A percentile compares a stretch with the other conserved stretches of the same genome.
Evolutionary conservation across 352 stramenopile species (phyloP).

Genomic region (Globisporangium canariense): DNA sequence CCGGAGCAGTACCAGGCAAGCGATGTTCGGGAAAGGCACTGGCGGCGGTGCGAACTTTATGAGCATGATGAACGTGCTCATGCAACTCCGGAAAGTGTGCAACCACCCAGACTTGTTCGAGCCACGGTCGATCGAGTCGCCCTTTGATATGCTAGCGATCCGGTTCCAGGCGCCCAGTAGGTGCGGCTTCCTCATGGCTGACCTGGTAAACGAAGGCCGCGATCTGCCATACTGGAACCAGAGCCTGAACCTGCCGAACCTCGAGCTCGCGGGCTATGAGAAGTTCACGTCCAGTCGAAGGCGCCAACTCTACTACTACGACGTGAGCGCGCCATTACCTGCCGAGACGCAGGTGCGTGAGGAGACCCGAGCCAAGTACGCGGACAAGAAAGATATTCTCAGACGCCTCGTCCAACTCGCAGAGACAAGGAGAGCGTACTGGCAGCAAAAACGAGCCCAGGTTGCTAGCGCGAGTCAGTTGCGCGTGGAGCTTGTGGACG

Average conservation of each 20-base stretch:
- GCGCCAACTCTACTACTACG: slow-evolving; percentile 44
- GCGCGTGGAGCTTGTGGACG: slow-evolving; percentile 29
- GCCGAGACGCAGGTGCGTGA: slow-evolving; percentile 22
- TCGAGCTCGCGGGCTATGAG: slow-evolving; percentile 34
- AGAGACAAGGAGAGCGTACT: slow-evolving; percentile 30
- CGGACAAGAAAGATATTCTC: slow-evolving; percentile 37
- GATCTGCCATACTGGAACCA: slow-evolving; percentile 38
- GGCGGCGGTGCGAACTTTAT: slow-evolving; percentile 85
- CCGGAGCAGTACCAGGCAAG: slow-evolving; percentile 90
- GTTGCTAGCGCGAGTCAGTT: slow-evolving; percentile 26
- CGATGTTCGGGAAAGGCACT: slow-evolving; percentile 79
- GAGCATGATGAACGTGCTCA: slow-evolving; percentile 99
- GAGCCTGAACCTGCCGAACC: slow-evolving; percentile 31
- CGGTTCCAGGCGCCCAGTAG: slow-evolving; percentile 27
- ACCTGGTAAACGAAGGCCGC: slow-evolving; percentile 33
- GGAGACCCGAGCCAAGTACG: slow-evolving; percentile 18
- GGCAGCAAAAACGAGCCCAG: slow-evolving; percentile 33
- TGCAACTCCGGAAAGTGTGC: slow-evolving; percentile 97
- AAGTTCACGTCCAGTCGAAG: slow-evolving; percentile 29
- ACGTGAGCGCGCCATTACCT: slow-evolving; percentile 32
- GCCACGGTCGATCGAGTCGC: slow-evolving; percentile 92
- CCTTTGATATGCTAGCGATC: slow-evolving; percentile 80
- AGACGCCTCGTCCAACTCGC: slow-evolving; percentile 30
- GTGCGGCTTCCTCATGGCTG: slow-evolving; percentile 44
- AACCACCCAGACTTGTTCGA: slow-evolving; percentile 99